Evolutionary conservation across 106 monocot genomes (phyloP).

Genomic region (Platanthera zijinensis): DNA sequence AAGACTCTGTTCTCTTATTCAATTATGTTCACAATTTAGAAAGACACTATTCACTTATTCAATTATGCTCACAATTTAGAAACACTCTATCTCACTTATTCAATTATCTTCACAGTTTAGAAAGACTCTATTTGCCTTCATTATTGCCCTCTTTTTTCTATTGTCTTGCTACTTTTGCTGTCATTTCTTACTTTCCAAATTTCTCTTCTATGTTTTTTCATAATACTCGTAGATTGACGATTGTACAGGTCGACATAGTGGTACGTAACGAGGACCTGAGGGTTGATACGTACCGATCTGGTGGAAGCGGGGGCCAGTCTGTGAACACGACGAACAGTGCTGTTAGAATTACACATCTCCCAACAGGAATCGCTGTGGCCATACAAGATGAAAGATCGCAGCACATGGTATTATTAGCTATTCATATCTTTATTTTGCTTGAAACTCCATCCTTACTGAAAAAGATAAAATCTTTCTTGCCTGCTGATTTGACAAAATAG

Average conservation of each 20-base stretch:
- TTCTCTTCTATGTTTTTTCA: too few relatives aligned
- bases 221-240: background rate
- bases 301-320: constrained; percentile 85
- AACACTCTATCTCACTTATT: too few relatives aligned
- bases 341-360: constrained; percentile 85
- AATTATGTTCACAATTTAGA: too few relatives aligned
- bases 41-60: too few relatives aligned
- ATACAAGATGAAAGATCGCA: constrained; percentile 99
- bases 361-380: constrained; percentile 71
- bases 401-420: constrained; percentile 46
- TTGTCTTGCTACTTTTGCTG: background rate
- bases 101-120: too few relatives aligned
- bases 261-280: constrained; percentile 81
- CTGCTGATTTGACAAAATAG: too few relatives aligned
- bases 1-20: too few relatives aligned
- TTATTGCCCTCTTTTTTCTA: too few relatives aligned
- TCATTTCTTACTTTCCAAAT: background rate
- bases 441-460: background rate
- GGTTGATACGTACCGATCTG: constrained; percentile 92
- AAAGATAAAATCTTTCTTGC: background rate
- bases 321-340: constrained; percentile 97
- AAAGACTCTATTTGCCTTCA: too few relatives aligned
- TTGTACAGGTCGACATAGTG: constrained; percentile 79
- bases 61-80: too few relatives aligned
- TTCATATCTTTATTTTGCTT: too few relatives aligned